phyloP scores from a whole-genome alignment of 148 eudicot genomes.

The Cornus florida region DNA sequence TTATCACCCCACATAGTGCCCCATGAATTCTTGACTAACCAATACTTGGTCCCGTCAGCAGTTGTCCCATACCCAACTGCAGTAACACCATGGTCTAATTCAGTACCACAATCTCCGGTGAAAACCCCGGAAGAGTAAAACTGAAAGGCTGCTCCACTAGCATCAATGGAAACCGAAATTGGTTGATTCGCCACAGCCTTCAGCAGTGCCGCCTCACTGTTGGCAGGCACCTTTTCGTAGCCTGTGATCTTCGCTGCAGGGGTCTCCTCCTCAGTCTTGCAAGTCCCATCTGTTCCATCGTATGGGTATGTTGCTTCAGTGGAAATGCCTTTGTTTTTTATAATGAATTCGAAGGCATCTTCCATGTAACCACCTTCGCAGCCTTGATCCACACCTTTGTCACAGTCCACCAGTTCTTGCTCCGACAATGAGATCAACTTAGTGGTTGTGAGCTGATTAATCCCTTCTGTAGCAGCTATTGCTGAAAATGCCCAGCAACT shows the following conservation, averaged over 20 bases:
- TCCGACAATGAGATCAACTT: slow-evolving; percentile 23
- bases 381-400: slow-evolving; percentile 10
- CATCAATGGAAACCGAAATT: slow-evolving; percentile 25
- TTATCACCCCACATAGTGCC: too few species aligned
- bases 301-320: too few species aligned
- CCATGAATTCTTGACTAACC: too few species aligned
- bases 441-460: slow-evolving; percentile 3
- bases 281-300: too few species aligned
- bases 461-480: slow-evolving; percentile 23
- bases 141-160: slow-evolving; percentile 13
- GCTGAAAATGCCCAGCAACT: slow-evolving; percentile 28
- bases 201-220: slow-evolving; percentile 15
- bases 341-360: too few species aligned
- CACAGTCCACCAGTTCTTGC: slow-evolving; percentile 27
- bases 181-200: slow-evolving; percentile 30
- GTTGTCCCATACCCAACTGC: too few species aligned
- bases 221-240: slow-evolving; percentile 23
- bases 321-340: too few species aligned
- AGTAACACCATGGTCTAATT: too few species aligned
- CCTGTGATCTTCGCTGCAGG: too few species aligned
- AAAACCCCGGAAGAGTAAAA: slow-evolving; percentile 17
- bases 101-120: too few species aligned
- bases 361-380: slow-evolving; percentile 20
- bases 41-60: too few species aligned
- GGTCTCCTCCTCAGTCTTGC: too few species aligned